These are phyloP conservation scores for Termitomyces heimii DNA, from an alignment of 768 basidiomycete species.

Conservation along the genomic window DNA sequence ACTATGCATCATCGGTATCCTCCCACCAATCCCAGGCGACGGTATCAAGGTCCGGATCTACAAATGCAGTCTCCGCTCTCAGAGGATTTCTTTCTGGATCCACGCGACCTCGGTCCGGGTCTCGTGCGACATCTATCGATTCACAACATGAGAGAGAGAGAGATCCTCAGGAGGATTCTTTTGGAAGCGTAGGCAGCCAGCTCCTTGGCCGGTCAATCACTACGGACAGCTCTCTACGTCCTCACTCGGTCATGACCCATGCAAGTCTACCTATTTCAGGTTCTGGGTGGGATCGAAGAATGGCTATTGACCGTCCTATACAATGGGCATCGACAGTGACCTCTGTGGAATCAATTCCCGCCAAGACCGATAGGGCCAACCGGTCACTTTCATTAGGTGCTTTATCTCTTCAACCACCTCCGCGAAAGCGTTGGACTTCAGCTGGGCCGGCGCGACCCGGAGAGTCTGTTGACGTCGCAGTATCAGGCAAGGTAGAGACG, in stretches of 20 bases:
- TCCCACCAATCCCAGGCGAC: conserved; percentile 37
- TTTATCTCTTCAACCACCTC: conserved; percentile 41
- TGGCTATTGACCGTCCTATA: conserved; percentile 13
- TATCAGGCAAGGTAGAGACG: conserved; percentile 15
- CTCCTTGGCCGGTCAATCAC: conserved; percentile 41
- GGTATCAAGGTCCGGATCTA: conserved; percentile 29
- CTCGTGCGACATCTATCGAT: conserved; percentile 42
- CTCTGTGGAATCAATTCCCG: not conserved
- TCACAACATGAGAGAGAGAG: conserved; percentile 26
- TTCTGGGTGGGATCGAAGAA: conserved; percentile 27
- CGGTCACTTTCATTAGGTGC: conserved; percentile 27
- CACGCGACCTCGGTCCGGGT: conserved; percentile 50
- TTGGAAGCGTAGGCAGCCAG: conserved; percentile 48
- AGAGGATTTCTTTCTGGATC: conserved; percentile 50
- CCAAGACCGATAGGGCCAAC: conserved; percentile 20
- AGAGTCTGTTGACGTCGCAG: conserved; percentile 9
- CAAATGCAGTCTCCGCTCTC: conserved; percentile 47
- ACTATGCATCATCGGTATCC: conserved; percentile 42
- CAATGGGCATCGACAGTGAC: conserved; percentile 22
- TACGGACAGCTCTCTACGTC: conserved; percentile 22
- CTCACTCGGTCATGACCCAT: conserved; percentile 20
- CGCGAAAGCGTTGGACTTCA: conserved; percentile 43
- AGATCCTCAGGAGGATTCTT: conserved; percentile 43
- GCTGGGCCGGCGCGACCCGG: conserved; percentile 17
- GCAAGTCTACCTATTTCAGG: conserved; percentile 27